A percentile compares a stretch with the other conserved stretches of the same genome.
Conservation (phyloP, 1,284 basidiomycete species). For the Moesziomyces sp. region DNA sequence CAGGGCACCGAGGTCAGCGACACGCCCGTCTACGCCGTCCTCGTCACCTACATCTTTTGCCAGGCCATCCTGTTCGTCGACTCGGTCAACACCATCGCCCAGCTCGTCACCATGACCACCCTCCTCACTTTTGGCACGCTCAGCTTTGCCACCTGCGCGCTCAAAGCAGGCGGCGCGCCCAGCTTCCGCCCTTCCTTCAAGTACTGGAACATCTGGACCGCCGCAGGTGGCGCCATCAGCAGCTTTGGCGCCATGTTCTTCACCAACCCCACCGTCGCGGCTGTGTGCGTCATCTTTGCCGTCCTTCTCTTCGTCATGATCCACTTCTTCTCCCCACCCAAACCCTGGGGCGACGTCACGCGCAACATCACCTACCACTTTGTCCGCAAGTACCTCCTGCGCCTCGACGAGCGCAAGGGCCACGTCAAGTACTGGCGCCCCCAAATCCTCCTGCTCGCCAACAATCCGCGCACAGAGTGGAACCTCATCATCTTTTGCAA, state of each 20-base stretch:
- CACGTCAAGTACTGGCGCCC: slow-evolving; percentile 68
- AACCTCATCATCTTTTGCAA: slow-evolving; percentile 68
- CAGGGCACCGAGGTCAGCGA: slow-evolving; percentile 64
- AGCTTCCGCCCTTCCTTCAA: slow-evolving; percentile 67
- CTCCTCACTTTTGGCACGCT: slow-evolving; percentile 66
- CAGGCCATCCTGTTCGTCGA: slow-evolving; percentile 64
- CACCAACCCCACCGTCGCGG: slow-evolving; percentile 56
- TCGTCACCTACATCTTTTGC: slow-evolving; percentile 62
- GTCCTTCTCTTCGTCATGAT: slow-evolving; percentile 63
- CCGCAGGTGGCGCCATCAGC: slow-evolving; percentile 57
- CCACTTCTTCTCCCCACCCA: slow-evolving; percentile 65
- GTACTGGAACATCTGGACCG: slow-evolving; percentile 68
- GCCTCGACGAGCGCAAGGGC: slow-evolving; percentile 66
- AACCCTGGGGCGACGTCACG: slow-evolving; percentile 67
- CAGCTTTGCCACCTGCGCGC: slow-evolving; percentile 63
- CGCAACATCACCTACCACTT: slow-evolving; percentile 66
- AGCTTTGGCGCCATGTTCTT: slow-evolving; percentile 66
- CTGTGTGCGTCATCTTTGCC: slow-evolving; percentile 58
- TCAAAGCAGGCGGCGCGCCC: slow-evolving; percentile 67
- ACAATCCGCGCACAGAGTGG: slow-evolving; percentile 66
- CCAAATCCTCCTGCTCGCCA: slow-evolving; percentile 65
- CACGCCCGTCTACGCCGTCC: slow-evolving; percentile 63
- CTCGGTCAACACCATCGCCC: slow-evolving; percentile 66
- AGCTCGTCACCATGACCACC: slow-evolving; percentile 67
- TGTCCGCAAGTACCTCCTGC: slow-evolving; percentile 65